phyloP scores from a whole-genome alignment of 1,284 basidiomycete genomes.

The Anthracocystis walkeri region DNA sequence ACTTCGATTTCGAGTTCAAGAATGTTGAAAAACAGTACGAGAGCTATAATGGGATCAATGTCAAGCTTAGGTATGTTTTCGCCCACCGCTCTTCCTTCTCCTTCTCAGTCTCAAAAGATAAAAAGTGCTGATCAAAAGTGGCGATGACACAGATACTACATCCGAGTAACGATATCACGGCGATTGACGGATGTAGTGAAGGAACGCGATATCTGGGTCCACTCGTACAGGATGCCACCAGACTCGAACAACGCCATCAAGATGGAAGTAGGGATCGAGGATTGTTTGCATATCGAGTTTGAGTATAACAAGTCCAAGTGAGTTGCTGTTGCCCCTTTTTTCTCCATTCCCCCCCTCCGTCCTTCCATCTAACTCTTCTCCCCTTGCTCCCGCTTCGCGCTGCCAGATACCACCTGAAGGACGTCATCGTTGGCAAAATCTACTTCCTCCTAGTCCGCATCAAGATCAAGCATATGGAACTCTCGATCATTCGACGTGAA shows the following conservation, averaged over 20 bases:
- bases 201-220: constrained; percentile 96
- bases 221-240: constrained; percentile 97
- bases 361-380: not conserved
- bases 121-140: not conserved
- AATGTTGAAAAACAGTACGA: constrained; percentile 99
- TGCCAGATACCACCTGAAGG: constrained; percentile 90
- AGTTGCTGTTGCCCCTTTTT: not conserved
- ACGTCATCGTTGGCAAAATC: constrained; percentile 99
- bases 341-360: not conserved
- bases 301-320: constrained; percentile 98
- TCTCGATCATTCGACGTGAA: constrained; percentile 96
- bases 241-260: constrained; percentile 98
- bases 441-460: constrained; percentile 98
- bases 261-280: constrained; percentile 99
- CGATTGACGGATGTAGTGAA: constrained; percentile 92
- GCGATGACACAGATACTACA: constrained; percentile 76
- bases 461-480: constrained; percentile 99
- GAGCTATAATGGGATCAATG: constrained; percentile 97
- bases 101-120: too few species aligned
- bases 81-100: too few species aligned
- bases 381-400: not conserved
- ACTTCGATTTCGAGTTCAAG: constrained; percentile 96
- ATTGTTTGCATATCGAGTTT: constrained; percentile 98
- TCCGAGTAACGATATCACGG: constrained; percentile 90
- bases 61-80: constrained; percentile 77